These are phyloP conservation scores for Phytophthora hybrid DNA, from an alignment of 352 stramenopile genomes.

Conservation along the genomic window DNA sequence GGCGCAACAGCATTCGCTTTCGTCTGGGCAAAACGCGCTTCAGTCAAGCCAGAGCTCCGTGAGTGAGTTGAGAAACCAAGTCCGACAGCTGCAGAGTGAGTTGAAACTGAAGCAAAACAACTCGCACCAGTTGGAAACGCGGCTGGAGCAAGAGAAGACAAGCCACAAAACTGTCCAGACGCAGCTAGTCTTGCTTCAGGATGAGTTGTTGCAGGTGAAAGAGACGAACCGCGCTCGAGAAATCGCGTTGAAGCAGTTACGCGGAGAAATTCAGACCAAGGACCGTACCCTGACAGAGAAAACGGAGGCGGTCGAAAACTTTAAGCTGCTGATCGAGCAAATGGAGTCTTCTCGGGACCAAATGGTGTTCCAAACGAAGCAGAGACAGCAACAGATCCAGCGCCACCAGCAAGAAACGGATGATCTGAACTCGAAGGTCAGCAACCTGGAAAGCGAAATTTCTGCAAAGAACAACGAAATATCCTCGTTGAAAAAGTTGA, in stretches of 20 bases:
- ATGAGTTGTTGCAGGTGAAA: constrained; percentile 65
- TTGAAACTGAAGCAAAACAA: constrained; percentile 62
- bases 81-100: constrained; percentile 73
- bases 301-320: constrained; percentile 68
- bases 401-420: constrained; percentile 63
- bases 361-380: constrained; percentile 82
- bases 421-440: constrained; percentile 60
- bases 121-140: constrained; percentile 64
- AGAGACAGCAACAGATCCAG: constrained; percentile 73
- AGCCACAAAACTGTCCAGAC: constrained; percentile 64
- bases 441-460: constrained; percentile 53
- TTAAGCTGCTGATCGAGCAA: constrained; percentile 80
- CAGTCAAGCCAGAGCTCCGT: constrained; percentile 64
- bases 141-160: constrained; percentile 74
- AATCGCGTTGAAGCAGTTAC: constrained; percentile 64
- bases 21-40: constrained; percentile 61
- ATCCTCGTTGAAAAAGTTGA: constrained; percentile 72
- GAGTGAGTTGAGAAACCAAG: constrained; percentile 64
- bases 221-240: constrained; percentile 63
- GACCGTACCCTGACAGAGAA: constrained; percentile 72
- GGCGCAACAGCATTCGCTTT: constrained; percentile 66
- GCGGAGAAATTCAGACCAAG: constrained; percentile 64
- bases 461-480: constrained; percentile 58
- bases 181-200: constrained; percentile 63
- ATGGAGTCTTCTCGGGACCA: constrained; percentile 87